Percentiles rank a stretch among this genome's conserved stretches.
phyloP scores from a whole-genome alignment of 441 rosid species.

The Sinapis alba region DNA sequence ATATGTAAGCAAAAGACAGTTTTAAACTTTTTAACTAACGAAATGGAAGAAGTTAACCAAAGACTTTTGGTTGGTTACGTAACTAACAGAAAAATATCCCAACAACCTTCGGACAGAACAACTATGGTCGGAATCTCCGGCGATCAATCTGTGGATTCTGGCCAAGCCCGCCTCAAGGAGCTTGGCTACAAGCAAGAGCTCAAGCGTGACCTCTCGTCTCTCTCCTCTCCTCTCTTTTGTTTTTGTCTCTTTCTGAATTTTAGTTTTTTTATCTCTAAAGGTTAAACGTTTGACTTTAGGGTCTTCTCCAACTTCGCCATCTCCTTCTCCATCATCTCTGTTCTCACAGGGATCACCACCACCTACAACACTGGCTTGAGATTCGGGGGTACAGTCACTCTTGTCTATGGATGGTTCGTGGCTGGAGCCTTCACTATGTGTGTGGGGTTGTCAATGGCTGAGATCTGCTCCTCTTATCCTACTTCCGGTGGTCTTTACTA shows the following conservation, averaged over 20 bases:
- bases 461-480: conserved; percentile 92
- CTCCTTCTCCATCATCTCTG: conserved; percentile 89
- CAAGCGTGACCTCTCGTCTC: conserved; percentile 91
- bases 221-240: conserved; percentile 2
- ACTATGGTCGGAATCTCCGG: conserved; percentile 25
- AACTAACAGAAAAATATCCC: conserved; percentile 12
- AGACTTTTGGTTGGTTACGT: conserved; percentile 11
- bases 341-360: conserved; percentile 87
- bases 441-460: conserved; percentile 91
- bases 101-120: not conserved
- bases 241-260: not conserved
- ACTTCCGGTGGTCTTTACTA: conserved; percentile 96
- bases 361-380: conserved; percentile 76
- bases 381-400: conserved; percentile 76
- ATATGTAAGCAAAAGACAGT: not conserved
- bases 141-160: conserved; percentile 53
- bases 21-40: not conserved
- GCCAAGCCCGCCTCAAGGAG: conserved; percentile 75
- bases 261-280: not conserved
- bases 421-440: conserved; percentile 82
- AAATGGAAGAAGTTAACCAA: not conserved
- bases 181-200: conserved; percentile 98
- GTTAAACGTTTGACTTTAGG: conserved; percentile 47
- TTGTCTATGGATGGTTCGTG: conserved; percentile 88
- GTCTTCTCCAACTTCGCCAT: conserved; percentile 89